Base-by-base conservation (phyloP, 2,329 filamentous ascomycete species). In the Cercospora sesami region DNA sequence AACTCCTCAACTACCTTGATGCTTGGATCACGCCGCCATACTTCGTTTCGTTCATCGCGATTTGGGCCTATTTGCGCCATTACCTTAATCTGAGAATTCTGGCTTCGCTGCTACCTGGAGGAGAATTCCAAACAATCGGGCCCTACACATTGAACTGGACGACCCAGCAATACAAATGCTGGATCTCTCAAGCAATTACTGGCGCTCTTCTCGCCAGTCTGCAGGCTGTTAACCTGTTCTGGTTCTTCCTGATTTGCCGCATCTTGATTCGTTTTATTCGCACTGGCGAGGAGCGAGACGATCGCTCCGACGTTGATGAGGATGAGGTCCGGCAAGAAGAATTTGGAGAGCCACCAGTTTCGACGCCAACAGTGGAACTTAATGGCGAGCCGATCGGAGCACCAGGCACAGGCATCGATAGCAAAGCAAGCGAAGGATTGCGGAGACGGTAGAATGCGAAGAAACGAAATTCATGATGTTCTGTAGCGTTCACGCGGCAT, bases 61-160 rank as follows among this genome's bases (percentile, higher is more conserved):
- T 90, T 69, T 98, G 94, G 94, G 89, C 93, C 76, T 97, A 98
- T 83, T 83, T 94, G 71, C 92, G 94, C 65, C 94, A 98, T 81
- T 92, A 89, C 81, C 84, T 93, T 78, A 94, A 94, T 82, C 85
- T 94, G 61, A 84, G 85, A 76, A 93, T 95, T 79, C 85, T 95
- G 75, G 89, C 83, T 80, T 91, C 90, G 39, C 86, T 93, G 69
- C 87, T 93, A 75, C 91, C 89, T 74, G 69, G 70, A 58, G 72
- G 72, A 45, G 87, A 93, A 76, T 93, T 92, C 81, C 83, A 85
- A 74, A 92, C 89, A 51, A 83, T 94, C 66, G 91, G 91, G 0
- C 89, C 91, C 51, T 94, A 88, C 78, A 87, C 88, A 76, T 83
- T 94, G 69, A 86, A 94, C 82, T 94, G 91, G 91, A 89, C 86